Evolutionary conservation across 75 land plant genomes (phyloP).

Genomic region (Sequoia sempervirens): DNA sequence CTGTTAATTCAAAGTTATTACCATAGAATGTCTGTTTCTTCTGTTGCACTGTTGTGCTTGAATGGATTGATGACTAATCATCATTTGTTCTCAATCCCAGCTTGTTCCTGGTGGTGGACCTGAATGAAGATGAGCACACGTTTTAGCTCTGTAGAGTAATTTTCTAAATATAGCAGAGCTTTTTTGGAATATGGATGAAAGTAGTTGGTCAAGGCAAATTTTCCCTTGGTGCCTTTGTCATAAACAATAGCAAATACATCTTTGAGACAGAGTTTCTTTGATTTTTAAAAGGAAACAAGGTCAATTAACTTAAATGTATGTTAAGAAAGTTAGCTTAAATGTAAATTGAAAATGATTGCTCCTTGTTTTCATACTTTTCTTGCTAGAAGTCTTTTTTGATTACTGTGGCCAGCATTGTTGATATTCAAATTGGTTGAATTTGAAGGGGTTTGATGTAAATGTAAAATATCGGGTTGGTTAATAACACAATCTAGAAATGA

Average conservation of each 20-base stretch:
- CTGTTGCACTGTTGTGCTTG: conserved; percentile 1
- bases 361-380: background rate
- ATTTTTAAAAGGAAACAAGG: background rate
- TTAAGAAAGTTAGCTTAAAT: background rate
- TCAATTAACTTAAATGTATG: background rate
- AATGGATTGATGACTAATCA: background rate
- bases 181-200: background rate
- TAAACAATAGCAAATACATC: background rate
- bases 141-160: background rate
- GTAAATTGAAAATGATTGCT: background rate
- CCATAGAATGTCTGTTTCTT: background rate
- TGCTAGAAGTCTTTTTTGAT: background rate
- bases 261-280: background rate
- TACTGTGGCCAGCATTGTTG: background rate
- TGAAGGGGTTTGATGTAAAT: background rate
- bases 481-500: too few relatives aligned
- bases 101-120: conserved; percentile 97
- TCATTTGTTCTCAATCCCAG: conserved; percentile 34
- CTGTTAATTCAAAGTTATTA: background rate
- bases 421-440: background rate
- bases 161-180: background rate
- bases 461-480: background rate
- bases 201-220: background rate
- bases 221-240: background rate
- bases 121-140: conserved; percentile 20